Percentiles rank a stretch among this genome's conserved stretches.
These are phyloP conservation scores for Sparassis latifolia DNA, from an alignment of 1,284 basidiomycete species.

Conservation along the genomic window DNA sequence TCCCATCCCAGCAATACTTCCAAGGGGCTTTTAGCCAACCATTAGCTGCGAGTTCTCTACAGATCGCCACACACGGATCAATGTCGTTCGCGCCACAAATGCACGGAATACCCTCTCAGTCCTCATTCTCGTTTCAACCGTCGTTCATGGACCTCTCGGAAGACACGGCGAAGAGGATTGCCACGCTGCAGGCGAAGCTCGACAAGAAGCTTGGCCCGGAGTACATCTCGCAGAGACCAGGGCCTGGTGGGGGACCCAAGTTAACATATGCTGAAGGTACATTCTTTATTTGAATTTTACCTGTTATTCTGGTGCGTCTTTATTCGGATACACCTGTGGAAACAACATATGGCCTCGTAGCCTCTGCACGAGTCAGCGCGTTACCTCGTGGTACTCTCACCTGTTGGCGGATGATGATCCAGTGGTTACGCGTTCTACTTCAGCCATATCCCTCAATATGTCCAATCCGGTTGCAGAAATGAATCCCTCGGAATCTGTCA, in stretches of 20 bases:
- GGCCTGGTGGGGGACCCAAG: slow-evolving; percentile 81
- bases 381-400: background rate
- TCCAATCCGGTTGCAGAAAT: too few relatives aligned
- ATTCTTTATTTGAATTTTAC: background rate
- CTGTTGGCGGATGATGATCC: too few relatives aligned
- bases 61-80: slow-evolving; percentile 41
- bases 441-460: too few relatives aligned
- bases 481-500: too few relatives aligned
- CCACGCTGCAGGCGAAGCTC: slow-evolving; percentile 76
- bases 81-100: slow-evolving; percentile 52
- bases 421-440: too few relatives aligned
- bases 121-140: slow-evolving; percentile 13
- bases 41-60: slow-evolving; percentile 8
- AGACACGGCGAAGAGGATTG: slow-evolving; percentile 58
- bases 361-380: too few relatives aligned
- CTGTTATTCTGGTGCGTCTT: too few relatives aligned
- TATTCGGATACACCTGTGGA: too few relatives aligned
- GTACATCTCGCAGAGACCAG: slow-evolving; percentile 85
- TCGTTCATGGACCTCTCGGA: slow-evolving; percentile 42
- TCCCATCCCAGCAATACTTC: slow-evolving; percentile 21
- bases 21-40: too few relatives aligned
- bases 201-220: slow-evolving; percentile 91
- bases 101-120: slow-evolving; percentile 37
- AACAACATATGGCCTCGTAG: too few relatives aligned
- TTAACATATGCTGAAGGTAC: slow-evolving; percentile 86